Base-by-base conservation (phyloP, 495 filamentous ascomycete species). In the Lichenothelia convexa region DNA sequence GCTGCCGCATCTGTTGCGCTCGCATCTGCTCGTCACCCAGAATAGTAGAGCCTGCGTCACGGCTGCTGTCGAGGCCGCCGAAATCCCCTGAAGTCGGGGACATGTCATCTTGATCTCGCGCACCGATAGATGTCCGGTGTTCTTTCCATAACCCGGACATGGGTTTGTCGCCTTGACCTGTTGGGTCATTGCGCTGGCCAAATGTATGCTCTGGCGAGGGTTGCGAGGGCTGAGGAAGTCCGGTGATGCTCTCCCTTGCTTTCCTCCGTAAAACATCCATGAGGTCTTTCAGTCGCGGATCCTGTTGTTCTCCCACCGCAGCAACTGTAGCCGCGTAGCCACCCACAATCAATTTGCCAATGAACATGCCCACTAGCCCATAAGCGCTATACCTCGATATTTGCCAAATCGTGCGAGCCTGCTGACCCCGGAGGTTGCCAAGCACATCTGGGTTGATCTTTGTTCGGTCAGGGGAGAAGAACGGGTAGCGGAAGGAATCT, bases 281-380 rank as follows among this genome's bases (percentile, higher is more conserved):
- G 21, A 50, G 42, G 2, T 50, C 36, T 27, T 41, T 47, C 27
- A 55, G 22, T 18, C 51, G 9, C 38, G 46, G 44, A 44, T 55
- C 51, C 32, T 32, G 18, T 30, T 15, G 16, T n/a, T 36, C 20
- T 1, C 34, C 32, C 12, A 41, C 39, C 8, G 31, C n/a, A 7
- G 30, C 32, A 5, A 33, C 27, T 11, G 35, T 37, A 2, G 39
- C 0, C 5, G 32, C 44, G 29, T 50, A 50, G 12, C 26, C 38
- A 2, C 30, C 34, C 18, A 40, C 39, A 34, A 51, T 39, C 9
- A 53, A 27, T 11, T 21, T 18, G 9, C 45, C 50, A 4, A 53
- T 9, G 1, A 40, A 22, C n/a, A 22, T 16, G 3, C 45, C 42
- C 9, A 51, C 26, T 2, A 33, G 5, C 11, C n/a, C n/a, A 30